Base-by-base conservation (phyloP, 2,329 filamentous ascomycete genomes). In the Onygenales sp. region DNA sequence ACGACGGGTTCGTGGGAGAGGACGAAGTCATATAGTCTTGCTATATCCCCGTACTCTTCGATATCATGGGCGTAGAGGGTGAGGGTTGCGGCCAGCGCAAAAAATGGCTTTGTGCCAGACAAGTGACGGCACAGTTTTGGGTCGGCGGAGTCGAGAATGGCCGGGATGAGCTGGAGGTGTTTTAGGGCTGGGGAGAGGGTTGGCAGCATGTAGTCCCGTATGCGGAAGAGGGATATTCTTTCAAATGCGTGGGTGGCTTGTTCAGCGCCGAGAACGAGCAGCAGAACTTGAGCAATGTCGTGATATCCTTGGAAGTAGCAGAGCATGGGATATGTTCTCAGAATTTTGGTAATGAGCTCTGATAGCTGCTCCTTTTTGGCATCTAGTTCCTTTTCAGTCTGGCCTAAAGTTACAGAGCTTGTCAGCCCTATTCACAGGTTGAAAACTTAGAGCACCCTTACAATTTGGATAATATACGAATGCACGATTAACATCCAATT, bases 271-370 rank as follows among this genome's bases (percentile, higher is more conserved):
- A 98, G 77, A 9, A 96, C 91, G 11, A 98, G 80, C 42, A 97
- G 80, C 55, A 98, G 79, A 27, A 98, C 93, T 72, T 98, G 94
- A 62, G 88, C 93, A 64, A 98, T 97, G 73, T 98, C 93, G 70
- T 98, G 93, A 68, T 94, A 98, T 67, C 93, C 93, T 74, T 98
- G 93, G 70, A 98, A 98, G 73, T 98, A 98, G 74, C 84, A 89
- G 37, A 98, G 81, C 67, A 85, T 84, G 13, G 91, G 89, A 63
- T 94, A 80, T 36, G 81, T 81, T 51, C 94, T 85, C 45, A 98
- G 80, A 11, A 94, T 83, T 58, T 86, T 80, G 50, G 82, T 81
- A 63, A 98, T 97, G 49, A 98, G 77, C 57, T 82, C 74, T 6
- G 84, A 92, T 2, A 98, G 80, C 63, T 93, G 84, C 52, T 77